Evolutionary conservation across 805 yeast genomes (phyloP).

Genomic region (Suhomyces xylopsoci): DNA sequence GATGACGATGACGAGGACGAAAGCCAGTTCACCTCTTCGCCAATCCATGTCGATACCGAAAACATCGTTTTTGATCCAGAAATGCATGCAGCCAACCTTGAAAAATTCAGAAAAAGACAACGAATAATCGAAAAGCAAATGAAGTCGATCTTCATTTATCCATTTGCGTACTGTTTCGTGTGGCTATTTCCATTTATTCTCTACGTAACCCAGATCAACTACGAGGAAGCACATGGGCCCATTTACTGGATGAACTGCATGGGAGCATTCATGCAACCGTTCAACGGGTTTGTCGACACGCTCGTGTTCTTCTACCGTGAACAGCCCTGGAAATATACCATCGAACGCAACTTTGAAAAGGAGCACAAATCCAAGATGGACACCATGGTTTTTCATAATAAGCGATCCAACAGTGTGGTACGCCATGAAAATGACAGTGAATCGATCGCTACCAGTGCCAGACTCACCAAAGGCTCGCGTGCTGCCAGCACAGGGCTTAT

Average conservation of each 20-base stretch:
- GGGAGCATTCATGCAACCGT: slow-evolving; percentile 76
- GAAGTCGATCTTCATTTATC: slow-evolving; percentile 78
- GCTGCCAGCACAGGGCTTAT: slow-evolving; percentile 26
- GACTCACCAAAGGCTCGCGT: slow-evolving; percentile 23
- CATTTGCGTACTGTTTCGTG: slow-evolving; percentile 71
- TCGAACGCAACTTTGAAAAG: slow-evolving; percentile 35
- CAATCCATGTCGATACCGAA: slow-evolving; percentile 17
- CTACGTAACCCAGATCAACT: slow-evolving; percentile 54
- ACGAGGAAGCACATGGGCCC: slow-evolving; percentile 48
- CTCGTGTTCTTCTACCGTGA: slow-evolving; percentile 75
- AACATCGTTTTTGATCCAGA: slow-evolving; percentile 28
- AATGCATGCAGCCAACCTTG: slow-evolving; percentile 60
- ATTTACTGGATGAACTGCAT: slow-evolving; percentile 61
- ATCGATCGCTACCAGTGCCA: slow-evolving; percentile 25
- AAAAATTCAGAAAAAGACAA: slow-evolving; percentile 60
- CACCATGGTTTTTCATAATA: slow-evolving; percentile 1
- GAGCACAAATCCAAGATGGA: slow-evolving; percentile 32
- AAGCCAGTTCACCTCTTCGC: slow-evolving; percentile 12
- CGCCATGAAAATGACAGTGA: slow-evolving; percentile 8
- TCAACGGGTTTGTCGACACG: slow-evolving; percentile 76
- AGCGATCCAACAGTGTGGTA: neutral
- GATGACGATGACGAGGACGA: slow-evolving; percentile 18
- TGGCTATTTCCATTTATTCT: slow-evolving; percentile 81
- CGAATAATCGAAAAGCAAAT: slow-evolving; percentile 70
- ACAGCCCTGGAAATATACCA: slow-evolving; percentile 66